These are phyloP conservation scores for Acrasis kona DNA, from an alignment of 78 protist genomes.

Conservation along the genomic window DNA sequence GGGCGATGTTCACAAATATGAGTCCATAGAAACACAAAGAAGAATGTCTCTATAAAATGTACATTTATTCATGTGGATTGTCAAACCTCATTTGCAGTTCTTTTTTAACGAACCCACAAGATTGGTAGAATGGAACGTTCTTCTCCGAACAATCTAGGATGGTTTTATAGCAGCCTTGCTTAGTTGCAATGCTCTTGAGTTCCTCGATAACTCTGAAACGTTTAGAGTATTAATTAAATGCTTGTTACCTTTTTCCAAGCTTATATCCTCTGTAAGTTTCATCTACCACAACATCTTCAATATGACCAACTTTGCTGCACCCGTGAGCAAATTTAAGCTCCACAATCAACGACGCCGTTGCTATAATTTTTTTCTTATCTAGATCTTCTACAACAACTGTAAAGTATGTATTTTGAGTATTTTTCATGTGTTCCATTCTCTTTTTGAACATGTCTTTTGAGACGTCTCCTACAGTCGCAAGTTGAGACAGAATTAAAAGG, in stretches of 20 bases:
- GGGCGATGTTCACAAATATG: too few species aligned
- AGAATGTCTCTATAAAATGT: too few species aligned
- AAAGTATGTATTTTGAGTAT: constrained; percentile 1
- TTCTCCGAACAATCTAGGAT: constrained; percentile 56
- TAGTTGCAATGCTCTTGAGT: constrained; percentile 24
- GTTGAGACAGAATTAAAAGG: background rate
- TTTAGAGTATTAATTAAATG: too few species aligned
- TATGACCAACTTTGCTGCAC: constrained; percentile 50
- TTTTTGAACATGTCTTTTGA: background rate
- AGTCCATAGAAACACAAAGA: too few species aligned
- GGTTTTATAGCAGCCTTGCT: constrained; percentile 44
- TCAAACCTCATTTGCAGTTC: constrained; percentile 20
- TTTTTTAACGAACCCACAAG: constrained; percentile 24
- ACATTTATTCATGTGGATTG: too few species aligned
- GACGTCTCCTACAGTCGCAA: constrained; percentile 17
- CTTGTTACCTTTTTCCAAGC: constrained; percentile 48
- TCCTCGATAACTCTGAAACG: constrained; percentile 46
- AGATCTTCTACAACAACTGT: constrained; percentile 43
- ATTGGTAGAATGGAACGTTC: constrained; percentile 50
- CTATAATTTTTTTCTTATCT: constrained; percentile 18
- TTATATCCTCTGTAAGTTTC: constrained; percentile 30
- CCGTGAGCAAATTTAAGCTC: constrained; percentile 53
- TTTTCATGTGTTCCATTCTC: background rate
- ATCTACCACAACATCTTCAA: constrained; percentile 67
- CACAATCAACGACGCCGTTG: constrained; percentile 37